Evolutionary conservation across 768 basidiomycete genomes (phyloP).

Genomic region (Leucogyrophana mollusca): DNA sequence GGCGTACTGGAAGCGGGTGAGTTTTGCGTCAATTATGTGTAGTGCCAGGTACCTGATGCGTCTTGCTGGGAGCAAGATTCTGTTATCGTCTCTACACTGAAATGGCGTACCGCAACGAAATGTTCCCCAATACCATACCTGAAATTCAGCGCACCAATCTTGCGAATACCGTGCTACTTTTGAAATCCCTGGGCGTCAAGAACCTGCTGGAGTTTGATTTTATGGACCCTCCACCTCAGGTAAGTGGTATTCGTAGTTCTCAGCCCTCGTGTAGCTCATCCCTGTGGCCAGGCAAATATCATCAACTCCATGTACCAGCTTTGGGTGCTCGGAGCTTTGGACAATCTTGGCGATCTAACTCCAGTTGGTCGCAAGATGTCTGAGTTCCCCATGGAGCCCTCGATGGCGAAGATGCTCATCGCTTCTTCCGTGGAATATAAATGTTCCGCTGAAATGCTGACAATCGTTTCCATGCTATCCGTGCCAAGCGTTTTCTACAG

Average conservation of each 20-base stretch:
- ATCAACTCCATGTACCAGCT: conserved; percentile 99
- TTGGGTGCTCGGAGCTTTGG: conserved; percentile 96
- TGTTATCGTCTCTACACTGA: conserved; percentile 98
- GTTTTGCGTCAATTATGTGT: conserved; percentile 21
- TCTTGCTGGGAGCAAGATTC: conserved; percentile 52
- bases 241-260: conserved; percentile 22
- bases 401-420: conserved; percentile 99
- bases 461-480: conserved; percentile 98
- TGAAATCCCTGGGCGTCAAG: conserved; percentile 97
- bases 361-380: conserved; percentile 94
- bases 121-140: conserved; percentile 94
- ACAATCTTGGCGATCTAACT: conserved; percentile 97
- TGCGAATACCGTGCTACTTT: conserved; percentile 91
- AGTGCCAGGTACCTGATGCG: conserved; percentile 6
- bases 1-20: conserved; percentile 93
- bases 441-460: conserved; percentile 95
- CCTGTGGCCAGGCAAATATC: conserved; percentile 73
- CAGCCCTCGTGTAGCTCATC: neutral
- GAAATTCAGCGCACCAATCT: conserved; percentile 98
- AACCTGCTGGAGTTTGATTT: conserved; percentile 98
- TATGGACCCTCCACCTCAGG: conserved; percentile 99
- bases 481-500: conserved; percentile 98
- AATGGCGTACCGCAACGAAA: conserved; percentile 93
- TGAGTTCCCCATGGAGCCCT: conserved; percentile 99
- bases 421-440: conserved; percentile 83